Evolutionary conservation across 2,329 filamentous ascomycete genomes (phyloP), one percentile per base, ranked within the genome.

Genomic region (Trichoderma sp.): DNA sequence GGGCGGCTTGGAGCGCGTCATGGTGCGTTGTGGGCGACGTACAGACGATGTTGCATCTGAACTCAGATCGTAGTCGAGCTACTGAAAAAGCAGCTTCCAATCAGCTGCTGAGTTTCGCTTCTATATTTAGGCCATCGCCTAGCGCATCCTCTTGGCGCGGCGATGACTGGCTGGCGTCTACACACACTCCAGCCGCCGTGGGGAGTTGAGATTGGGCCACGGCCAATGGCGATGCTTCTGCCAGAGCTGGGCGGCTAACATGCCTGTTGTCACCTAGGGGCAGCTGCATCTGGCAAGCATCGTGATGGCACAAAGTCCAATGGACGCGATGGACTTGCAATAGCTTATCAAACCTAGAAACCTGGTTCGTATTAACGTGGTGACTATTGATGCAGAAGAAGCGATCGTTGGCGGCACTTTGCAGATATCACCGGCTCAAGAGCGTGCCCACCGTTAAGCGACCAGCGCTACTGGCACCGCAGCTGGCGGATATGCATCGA

Each of bases 111-210:
- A 49, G 67, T 64, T 55, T 70, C 37, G 62, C 52, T 75, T 76
- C 76, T 82, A 82, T 78, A 79, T 79, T 79, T 80, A 74, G 77
- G 61, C 60, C 70, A 72, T 56, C 47, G 55, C 37, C 65, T 43
- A 57, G 65, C 31, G 5, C 33, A 33, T 57, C 31, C 14, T 61
- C 47, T 56, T 59, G 65, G 64, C 68, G 68, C 53, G 55, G 70
- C 71, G 70, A 70, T 74, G 71, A 76, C 73, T 77, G 78, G 77
- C 76, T 82, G 77, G 79, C 79, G 80, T 79, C 80, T 79, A 80
- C 79, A 78, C 71, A 60, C 70, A 72, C 68, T 56, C 37, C 27
- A 29, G 43, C 43, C 40, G 56, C 40, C 52, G 58, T 68, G 66
- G 66, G 58, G 73, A 74, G 70, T 60, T 68, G 71, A 71, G 69